Percentiles rank a stretch among this genome's conserved stretches.
phyloP scores from a whole-genome alignment of 2,329 filamentous ascomycete genomes.

The Pseudogymnoascus sp. region DNA sequence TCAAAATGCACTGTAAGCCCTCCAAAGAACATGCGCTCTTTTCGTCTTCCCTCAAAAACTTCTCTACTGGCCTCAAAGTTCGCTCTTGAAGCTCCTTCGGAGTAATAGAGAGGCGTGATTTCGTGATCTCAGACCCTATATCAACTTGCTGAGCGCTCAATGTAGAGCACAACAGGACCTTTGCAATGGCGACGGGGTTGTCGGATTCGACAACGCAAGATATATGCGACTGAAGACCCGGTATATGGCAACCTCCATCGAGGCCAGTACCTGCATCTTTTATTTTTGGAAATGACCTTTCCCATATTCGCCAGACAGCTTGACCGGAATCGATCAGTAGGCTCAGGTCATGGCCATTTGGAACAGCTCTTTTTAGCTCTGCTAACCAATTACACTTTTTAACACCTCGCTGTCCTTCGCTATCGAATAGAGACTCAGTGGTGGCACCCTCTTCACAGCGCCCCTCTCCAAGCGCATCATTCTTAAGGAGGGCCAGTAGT shows the following conservation, averaged over 20 bases:
- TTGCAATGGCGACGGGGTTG: slow-evolving; percentile 33
- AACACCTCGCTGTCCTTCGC: background rate
- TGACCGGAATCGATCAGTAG: slow-evolving; percentile 21
- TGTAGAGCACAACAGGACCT: slow-evolving; percentile 37
- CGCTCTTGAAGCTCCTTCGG: slow-evolving; percentile 37
- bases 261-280: background rate
- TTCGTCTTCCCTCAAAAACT: slow-evolving; percentile 41
- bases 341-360: slow-evolving; percentile 15
- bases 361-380: slow-evolving; percentile 13
- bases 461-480: background rate
- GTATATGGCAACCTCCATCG: slow-evolving; percentile 13
- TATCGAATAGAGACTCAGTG: background rate
- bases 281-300: slow-evolving; percentile 14
- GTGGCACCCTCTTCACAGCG: background rate
- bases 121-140: slow-evolving; percentile 31
- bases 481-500: background rate
- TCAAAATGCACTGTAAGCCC: slow-evolving; percentile 43
- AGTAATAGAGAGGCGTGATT: slow-evolving; percentile 31
- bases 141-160: slow-evolving; percentile 37
- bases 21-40: slow-evolving; percentile 43
- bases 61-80: slow-evolving; percentile 39
- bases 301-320: slow-evolving; percentile 24
- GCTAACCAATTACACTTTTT: background rate
- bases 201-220: slow-evolving; percentile 26
- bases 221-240: slow-evolving; percentile 32